Evolutionary conservation across 306 rosid genomes (phyloP).

Genomic region (Rubus idaeus): DNA sequence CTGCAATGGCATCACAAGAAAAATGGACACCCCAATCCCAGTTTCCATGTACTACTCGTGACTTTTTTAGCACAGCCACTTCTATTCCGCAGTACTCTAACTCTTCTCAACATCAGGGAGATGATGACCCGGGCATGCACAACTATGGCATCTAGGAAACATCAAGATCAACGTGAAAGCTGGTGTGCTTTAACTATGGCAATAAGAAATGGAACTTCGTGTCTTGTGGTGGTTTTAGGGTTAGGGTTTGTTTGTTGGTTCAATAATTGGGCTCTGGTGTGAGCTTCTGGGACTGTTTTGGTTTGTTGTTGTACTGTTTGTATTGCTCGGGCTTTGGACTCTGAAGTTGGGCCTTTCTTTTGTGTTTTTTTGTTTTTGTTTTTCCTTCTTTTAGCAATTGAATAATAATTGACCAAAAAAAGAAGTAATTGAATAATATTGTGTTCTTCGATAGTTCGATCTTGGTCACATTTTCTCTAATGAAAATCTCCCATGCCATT

Average conservation of each 20-base stretch:
- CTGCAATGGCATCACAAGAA: not conserved
- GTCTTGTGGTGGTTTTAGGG: not conserved
- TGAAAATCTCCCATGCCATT: not conserved
- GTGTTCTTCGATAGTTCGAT: not conserved
- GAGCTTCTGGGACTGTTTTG: not conserved
- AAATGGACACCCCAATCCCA: not conserved
- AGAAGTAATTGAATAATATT: not conserved
- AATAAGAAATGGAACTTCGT: not conserved
- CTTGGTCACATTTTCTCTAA: not conserved
- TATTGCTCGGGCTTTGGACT: not conserved
- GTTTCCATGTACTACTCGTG: not conserved
- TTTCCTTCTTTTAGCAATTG: not conserved
- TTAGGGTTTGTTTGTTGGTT: not conserved
- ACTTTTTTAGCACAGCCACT: not conserved
- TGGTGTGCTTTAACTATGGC: not conserved
- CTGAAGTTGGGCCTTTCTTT: not conserved
- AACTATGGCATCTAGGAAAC: not conserved
- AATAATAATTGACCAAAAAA: too few species aligned
- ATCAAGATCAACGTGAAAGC: not conserved
- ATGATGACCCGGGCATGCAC: not conserved
- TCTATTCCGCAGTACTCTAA: not conserved
- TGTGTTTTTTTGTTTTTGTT: not conserved
- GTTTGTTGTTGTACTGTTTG: not conserved
- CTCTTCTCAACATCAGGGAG: not conserved
- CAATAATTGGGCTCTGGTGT: not conserved